These are phyloP conservation scores for Halteria grandinella DNA, from an alignment of 73 alveolate genomes.

Conservation along the genomic window DNA sequence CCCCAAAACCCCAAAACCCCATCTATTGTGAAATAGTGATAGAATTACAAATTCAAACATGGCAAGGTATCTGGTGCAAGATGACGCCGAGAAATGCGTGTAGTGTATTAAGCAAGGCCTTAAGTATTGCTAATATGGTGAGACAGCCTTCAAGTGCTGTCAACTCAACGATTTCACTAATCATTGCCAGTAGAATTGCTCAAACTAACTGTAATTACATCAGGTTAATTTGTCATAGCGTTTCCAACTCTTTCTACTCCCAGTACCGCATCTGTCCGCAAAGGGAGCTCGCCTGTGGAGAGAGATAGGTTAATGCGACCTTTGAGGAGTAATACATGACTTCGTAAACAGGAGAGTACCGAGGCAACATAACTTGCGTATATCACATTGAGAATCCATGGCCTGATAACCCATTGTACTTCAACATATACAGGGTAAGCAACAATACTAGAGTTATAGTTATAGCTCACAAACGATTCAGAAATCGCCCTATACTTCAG, in stretches of 20 bases:
- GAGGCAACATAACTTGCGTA: slow-evolving; percentile 33
- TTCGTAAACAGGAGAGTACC: slow-evolving; percentile 10
- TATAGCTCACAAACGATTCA: slow-evolving; percentile 25
- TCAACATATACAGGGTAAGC: slow-evolving; percentile 32
- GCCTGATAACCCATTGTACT: slow-evolving; percentile 45
- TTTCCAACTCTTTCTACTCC: slow-evolving; percentile 25
- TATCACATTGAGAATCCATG: slow-evolving; percentile 33
- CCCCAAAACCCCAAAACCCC: too few species aligned
- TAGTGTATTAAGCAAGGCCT: slow-evolving; percentile 34
- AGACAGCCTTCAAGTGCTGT: slow-evolving; percentile 36
- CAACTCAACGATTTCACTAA: slow-evolving; percentile 18
- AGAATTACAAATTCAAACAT: too few species aligned
- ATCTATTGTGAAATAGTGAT: too few species aligned
- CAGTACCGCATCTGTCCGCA: slow-evolving; percentile 46
- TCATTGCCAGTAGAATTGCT: slow-evolving; percentile 41
- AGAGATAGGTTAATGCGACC: slow-evolving; percentile 21
- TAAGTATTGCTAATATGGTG: slow-evolving; percentile 40
- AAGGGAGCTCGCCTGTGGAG: slow-evolving; percentile 50
- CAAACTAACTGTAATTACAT: slow-evolving; percentile 21
- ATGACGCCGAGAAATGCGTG: slow-evolving; percentile 50
- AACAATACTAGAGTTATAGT: neutral
- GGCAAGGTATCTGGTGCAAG: too few species aligned
- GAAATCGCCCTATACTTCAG: slow-evolving; percentile 34
- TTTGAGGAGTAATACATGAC: slow-evolving; percentile 36
- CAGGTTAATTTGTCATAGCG: neutral